Evolutionary conservation across 2,329 filamentous ascomycete species (phyloP).

Genomic region (Venturia effusa): DNA sequence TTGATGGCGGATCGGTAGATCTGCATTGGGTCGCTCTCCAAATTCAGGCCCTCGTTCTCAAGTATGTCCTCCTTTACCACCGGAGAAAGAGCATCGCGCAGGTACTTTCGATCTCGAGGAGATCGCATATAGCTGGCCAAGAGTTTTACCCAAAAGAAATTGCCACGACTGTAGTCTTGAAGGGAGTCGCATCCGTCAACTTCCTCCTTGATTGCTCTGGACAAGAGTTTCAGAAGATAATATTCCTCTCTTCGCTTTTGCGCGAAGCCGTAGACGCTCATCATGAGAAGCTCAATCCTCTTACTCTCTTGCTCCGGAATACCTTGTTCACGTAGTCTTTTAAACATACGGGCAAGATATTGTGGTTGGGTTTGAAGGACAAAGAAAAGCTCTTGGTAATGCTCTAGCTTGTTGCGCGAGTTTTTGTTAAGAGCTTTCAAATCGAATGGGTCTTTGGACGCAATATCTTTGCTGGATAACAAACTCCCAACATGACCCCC

Average conservation of each 20-base stretch:
- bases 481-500: constrained; percentile 79
- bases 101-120: constrained; percentile 82
- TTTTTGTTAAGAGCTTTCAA: constrained; percentile 96
- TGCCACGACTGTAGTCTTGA: constrained; percentile 79
- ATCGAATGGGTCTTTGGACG: constrained; percentile 85
- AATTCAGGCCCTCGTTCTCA: constrained; percentile 78
- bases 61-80: constrained; percentile 87
- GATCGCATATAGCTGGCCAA: constrained; percentile 81
- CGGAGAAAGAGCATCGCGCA: constrained; percentile 74
- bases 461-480: constrained; percentile 77
- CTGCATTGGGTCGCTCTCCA: constrained; percentile 95
- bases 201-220: constrained; percentile 74
- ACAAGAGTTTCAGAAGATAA: constrained; percentile 81
- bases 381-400: constrained; percentile 97
- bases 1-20: constrained; percentile 94
- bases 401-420: constrained; percentile 87
- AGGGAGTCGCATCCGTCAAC: constrained; percentile 61
- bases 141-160: constrained; percentile 87
- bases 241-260: constrained; percentile 97
- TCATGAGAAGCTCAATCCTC: constrained; percentile 83
- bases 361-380: constrained; percentile 92
- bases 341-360: constrained; percentile 83
- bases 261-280: constrained; percentile 93
- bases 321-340: constrained; percentile 68
- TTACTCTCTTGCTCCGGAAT: constrained; percentile 88